phyloP scores from a whole-genome alignment of 2,329 filamentous ascomycete species.

The Madurella mycetomatis region DNA sequence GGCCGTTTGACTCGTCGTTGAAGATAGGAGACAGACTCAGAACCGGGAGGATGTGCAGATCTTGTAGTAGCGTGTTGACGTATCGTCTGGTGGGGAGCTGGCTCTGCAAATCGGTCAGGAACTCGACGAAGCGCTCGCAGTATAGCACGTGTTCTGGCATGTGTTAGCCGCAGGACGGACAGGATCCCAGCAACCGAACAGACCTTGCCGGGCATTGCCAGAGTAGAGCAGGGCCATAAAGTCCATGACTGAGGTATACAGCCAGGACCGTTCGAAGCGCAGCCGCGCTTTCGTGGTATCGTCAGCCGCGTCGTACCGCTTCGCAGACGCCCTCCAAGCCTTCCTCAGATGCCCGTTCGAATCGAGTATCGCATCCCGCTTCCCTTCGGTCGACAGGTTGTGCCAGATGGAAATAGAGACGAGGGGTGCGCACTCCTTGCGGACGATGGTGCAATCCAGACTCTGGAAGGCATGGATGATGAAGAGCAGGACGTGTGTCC shows the following conservation, averaged over 20 bases:
- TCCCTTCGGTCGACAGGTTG: constrained; percentile 73
- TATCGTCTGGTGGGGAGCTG: constrained; percentile 92
- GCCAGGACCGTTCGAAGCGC: constrained; percentile 89
- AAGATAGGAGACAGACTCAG: constrained; percentile 76
- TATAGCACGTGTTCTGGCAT: constrained; percentile 64
- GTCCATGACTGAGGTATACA: constrained; percentile 79
- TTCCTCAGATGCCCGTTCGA: constrained; percentile 74
- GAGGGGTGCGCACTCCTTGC: constrained; percentile 92
- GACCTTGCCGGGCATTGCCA: constrained; percentile 44
- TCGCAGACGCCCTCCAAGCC: constrained; percentile 81
- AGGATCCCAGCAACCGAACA: constrained; percentile 14
- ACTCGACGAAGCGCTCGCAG: constrained; percentile 89
- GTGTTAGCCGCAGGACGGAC: constrained; percentile 25
- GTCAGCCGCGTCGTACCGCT: constrained; percentile 84
- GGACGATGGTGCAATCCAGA: constrained; percentile 78
- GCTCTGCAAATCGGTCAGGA: constrained; percentile 84
- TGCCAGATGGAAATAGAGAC: constrained; percentile 97
- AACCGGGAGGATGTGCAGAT: constrained; percentile 76
- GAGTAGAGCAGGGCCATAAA: constrained; percentile 72
- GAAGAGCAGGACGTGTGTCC: constrained; percentile 82
- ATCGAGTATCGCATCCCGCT: constrained; percentile 68
- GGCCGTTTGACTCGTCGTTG: constrained; percentile 65
- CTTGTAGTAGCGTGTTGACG: constrained; percentile 80
- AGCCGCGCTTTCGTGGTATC: constrained; percentile 71
- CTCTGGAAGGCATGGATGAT: constrained; percentile 91